Evolutionary conservation across 352 stramenopile species (phyloP).

Genomic region (Sclerospora graminicola): DNA sequence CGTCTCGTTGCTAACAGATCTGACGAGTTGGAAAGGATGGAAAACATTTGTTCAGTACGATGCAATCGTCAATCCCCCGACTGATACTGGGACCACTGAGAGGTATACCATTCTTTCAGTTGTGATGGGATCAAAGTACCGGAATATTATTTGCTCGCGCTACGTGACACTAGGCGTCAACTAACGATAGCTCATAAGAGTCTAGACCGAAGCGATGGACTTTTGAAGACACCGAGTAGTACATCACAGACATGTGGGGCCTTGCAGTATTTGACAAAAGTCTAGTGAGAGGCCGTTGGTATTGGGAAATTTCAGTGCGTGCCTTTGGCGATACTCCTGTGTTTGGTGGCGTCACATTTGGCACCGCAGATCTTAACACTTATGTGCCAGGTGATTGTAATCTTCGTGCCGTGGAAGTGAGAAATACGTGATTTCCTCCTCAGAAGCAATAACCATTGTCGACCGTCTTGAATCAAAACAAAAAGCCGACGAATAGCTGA

Average conservation of each 20-base stretch:
- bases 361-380: constrained; percentile 50
- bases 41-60: constrained; percentile 46
- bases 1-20: constrained; percentile 48
- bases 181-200: constrained; percentile 41
- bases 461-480: no score
- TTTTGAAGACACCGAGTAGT: not conserved
- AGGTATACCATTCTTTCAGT: constrained; percentile 47
- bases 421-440: no score
- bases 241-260: constrained; percentile 13
- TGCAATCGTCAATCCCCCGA: constrained; percentile 21
- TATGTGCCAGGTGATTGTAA: constrained; percentile 10
- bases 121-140: constrained; percentile 35
- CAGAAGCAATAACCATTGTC: no score
- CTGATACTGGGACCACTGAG: constrained; percentile 23
- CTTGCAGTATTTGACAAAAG: constrained; percentile 58
- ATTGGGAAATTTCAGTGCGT: constrained; percentile 65
- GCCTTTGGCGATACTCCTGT: constrained; percentile 40
- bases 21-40: constrained; percentile 70
- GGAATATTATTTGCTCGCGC: constrained; percentile 62
- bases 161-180: constrained; percentile 52
- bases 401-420: no score
- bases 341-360: constrained; percentile 56
- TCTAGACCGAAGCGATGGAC: constrained; percentile 6
- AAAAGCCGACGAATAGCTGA: no score
- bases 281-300: constrained; percentile 60